These are phyloP conservation scores for Xylaria grammica DNA, from an alignment of 495 filamentous ascomycete genomes.

Conservation along the genomic window DNA sequence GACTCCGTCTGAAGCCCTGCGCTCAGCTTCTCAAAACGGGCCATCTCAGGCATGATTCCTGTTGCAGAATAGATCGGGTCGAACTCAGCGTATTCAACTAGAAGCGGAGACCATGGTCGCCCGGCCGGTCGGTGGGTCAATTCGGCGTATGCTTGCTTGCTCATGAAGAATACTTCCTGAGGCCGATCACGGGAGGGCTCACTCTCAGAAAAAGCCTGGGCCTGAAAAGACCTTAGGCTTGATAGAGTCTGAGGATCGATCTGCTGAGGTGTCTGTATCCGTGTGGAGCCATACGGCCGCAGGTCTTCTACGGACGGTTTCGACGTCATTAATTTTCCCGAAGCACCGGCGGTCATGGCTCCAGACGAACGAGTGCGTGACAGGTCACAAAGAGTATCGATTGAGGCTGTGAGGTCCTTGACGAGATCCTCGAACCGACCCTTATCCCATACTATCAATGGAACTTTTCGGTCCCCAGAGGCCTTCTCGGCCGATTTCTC, in stretches of 20 bases:
- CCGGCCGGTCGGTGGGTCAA: constrained; percentile 39
- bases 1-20: constrained; percentile 59
- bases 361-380: constrained; percentile 69
- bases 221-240: constrained; percentile 48
- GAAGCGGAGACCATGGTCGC: constrained; percentile 56
- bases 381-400: constrained; percentile 88
- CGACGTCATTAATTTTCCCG: constrained; percentile 31
- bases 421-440: constrained; percentile 70
- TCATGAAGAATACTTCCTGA: constrained; percentile 61
- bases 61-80: constrained; percentile 68
- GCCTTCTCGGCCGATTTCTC: constrained; percentile 42
- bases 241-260: constrained; percentile 54
- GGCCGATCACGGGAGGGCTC: constrained; percentile 27
- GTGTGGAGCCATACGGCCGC: constrained; percentile 56
- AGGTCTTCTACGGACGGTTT: constrained; percentile 47
- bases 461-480: constrained; percentile 50
- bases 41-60: constrained; percentile 65
- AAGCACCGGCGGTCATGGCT: constrained; percentile 27
- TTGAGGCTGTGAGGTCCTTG: constrained; percentile 78
- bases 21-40: constrained; percentile 67
- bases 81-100: constrained; percentile 70
- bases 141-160: constrained; percentile 50
- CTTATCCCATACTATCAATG: constrained; percentile 62
- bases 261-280: constrained; percentile 59
- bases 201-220: constrained; percentile 46